phyloP scores from a whole-genome alignment of 257 asterid species.

The Penstemon eatonii region DNA sequence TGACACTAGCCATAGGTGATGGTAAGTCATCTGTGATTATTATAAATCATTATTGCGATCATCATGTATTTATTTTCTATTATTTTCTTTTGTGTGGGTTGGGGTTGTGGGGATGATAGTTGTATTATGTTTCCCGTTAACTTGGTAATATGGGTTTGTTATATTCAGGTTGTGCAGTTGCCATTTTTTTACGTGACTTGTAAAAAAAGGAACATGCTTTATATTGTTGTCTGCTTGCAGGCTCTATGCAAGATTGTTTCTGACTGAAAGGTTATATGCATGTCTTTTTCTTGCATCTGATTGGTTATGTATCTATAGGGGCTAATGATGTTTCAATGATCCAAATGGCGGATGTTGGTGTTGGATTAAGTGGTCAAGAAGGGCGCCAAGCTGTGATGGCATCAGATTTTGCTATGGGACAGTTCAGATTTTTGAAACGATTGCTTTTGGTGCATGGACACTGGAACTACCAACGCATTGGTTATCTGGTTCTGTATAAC shows the following conservation, averaged over 20 bases:
- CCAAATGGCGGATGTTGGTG: conserved; percentile 99
- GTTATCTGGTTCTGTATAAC: conserved; percentile 88
- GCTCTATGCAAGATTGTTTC: conserved; percentile 20
- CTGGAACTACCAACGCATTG: conserved; percentile 96
- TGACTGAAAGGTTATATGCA: conserved; percentile 12
- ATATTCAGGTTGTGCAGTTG: conserved; percentile 26
- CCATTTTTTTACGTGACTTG: conserved; percentile 14
- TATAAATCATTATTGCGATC: conserved; percentile 11
- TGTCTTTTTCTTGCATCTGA: conserved; percentile 30
- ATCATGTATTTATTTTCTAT: neutral
- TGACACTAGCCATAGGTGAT: conserved; percentile 98
- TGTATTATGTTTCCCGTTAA: conserved; percentile 16
- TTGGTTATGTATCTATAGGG: conserved; percentile 50
- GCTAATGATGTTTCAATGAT: conserved; percentile 99
- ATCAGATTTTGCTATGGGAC: conserved; percentile 99
- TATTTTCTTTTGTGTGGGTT: conserved; percentile 9
- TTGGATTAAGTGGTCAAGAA: conserved; percentile 98
- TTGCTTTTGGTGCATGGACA: conserved; percentile 97
- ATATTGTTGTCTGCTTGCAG: neutral
- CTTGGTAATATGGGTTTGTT: conserved; percentile 46
- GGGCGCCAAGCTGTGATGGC: conserved; percentile 99
- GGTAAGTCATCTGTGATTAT: conserved; percentile 55
- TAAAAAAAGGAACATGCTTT: conserved; percentile 4
- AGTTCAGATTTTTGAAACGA: conserved; percentile 81
- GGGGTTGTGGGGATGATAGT: conserved; percentile 18